Base-by-base conservation (phyloP, 495 filamentous ascomycete genomes). In the Bryoglossum gracile region DNA sequence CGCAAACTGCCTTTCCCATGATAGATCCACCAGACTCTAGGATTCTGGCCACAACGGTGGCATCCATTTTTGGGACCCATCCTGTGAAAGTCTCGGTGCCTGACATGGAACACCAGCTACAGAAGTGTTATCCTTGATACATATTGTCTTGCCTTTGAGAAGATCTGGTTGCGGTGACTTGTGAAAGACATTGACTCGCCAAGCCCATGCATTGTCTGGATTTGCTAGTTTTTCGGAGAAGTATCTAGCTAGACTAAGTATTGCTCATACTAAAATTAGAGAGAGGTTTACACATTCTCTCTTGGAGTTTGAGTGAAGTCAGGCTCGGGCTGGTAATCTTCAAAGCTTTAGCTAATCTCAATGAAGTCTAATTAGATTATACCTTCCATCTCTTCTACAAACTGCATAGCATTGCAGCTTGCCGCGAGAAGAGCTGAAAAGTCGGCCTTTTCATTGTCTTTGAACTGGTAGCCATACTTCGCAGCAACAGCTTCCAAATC, bases 21-120 rank as follows among this genome's bases (percentile, higher is more conserved):
- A 73, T 71, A 18, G 64, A 52, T 2, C 62, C 71, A 0, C 69
- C 69, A 9, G 71, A 68, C 43, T 72, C 68, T 0, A 80, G 54
- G 2, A 73, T 55, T 11, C 75, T 56, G 0, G 75, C 72, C 8
- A 75, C 68, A 3, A 73, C 63, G 4, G 69, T 73, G 0, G 71
- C 70, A 50, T 72, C 70, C 11, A 63, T 68, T 25, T 33, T 52
- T 0, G 68, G 70, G 10, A 38, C 49, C 67, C 67, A 73, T 4
- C 59, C 57, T 6, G 63, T 44, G 36, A 58, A 52, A 1, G 43
- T 43, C 4, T 61, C 51, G 19, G 51, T 58, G 2, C 58, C 58
- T 58, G 46, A 30, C 52, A 55, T 13, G 51, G 51, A 1, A 61
- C 58, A 8, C 51, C 51, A 17, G 55, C 55, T 18, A 58, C 47